Evolutionary conservation across 352 stramenopile species (phyloP).

Genomic region (Pythium diclinum): DNA sequence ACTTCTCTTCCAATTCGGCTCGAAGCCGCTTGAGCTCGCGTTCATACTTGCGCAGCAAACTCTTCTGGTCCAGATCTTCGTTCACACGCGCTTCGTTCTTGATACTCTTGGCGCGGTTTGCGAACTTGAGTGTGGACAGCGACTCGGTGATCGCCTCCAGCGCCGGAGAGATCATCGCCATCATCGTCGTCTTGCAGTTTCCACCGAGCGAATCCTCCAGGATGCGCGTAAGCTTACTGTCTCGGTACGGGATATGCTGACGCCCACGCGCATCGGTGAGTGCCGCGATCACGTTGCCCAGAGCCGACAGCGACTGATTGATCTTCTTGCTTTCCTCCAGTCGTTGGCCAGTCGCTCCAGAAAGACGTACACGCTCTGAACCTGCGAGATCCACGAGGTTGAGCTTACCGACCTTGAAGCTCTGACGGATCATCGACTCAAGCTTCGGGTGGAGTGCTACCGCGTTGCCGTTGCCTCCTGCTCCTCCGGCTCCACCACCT

Average conservation of each 20-base stretch:
- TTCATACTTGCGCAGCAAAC: slow-evolving; percentile 92
- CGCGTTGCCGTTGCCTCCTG: slow-evolving; percentile 19
- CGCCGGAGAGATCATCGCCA: slow-evolving; percentile 94
- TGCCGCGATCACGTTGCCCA: slow-evolving; percentile 90
- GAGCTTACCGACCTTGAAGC: slow-evolving; percentile 94
- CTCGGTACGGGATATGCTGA: slow-evolving; percentile 92
- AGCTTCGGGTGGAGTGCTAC: slow-evolving; percentile 63
- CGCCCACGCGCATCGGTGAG: slow-evolving; percentile 83
- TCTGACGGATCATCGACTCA: slow-evolving; percentile 89
- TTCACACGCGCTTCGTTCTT: slow-evolving; percentile 90
- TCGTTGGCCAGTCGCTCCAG: slow-evolving; percentile 79
- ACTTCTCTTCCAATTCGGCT: slow-evolving; percentile 90
- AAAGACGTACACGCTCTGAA: slow-evolving; percentile 88
- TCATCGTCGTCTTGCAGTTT: slow-evolving; percentile 96
- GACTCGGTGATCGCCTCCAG: slow-evolving; percentile 89
- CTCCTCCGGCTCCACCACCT: slow-evolving; percentile 14
- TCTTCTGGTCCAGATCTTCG: slow-evolving; percentile 93
- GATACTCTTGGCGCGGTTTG: slow-evolving; percentile 92
- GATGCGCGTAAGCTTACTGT: slow-evolving; percentile 93
- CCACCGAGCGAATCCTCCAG: slow-evolving; percentile 85
- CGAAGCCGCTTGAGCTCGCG: slow-evolving; percentile 92
- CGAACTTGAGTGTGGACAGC: slow-evolving; percentile 93
- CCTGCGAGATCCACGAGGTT: slow-evolving; percentile 93
- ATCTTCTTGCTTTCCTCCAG: slow-evolving; percentile 93
- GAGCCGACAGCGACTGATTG: slow-evolving; percentile 88